Evolutionary conservation across 352 stramenopile species (phyloP).

Genomic region (Paralagenidium karlingii): DNA sequence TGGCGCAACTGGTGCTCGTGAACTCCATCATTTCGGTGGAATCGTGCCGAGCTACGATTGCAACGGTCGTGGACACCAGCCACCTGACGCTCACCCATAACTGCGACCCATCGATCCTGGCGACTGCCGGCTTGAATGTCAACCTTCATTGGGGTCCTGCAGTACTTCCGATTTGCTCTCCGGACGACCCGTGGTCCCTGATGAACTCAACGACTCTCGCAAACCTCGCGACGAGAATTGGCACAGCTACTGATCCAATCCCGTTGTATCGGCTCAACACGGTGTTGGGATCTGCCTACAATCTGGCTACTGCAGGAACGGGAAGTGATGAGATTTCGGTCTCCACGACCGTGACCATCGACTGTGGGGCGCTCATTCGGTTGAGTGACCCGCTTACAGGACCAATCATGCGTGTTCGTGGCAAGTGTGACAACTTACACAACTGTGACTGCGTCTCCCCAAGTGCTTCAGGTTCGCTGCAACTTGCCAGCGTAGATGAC

Average conservation of each 20-base stretch:
- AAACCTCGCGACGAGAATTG: constrained; percentile 14
- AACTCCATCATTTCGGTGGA: constrained; percentile 22
- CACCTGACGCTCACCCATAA: constrained; percentile 17
- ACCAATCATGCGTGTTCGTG: constrained; percentile 43
- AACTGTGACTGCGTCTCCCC: constrained; percentile 25
- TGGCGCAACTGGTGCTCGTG: constrained; percentile 15
- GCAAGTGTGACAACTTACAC: constrained; percentile 29
- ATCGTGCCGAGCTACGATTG: constrained; percentile 15
- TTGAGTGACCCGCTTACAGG: constrained; percentile 25
- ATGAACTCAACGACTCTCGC: constrained; percentile 16
- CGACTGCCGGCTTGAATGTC: constrained; percentile 10
- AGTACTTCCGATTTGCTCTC: constrained; percentile 43
- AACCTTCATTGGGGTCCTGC: constrained; percentile 53
- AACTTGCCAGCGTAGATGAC: constrained; percentile 32
- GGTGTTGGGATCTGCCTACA: constrained; percentile 19
- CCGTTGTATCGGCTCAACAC: constrained; percentile 48
- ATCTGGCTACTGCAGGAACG: constrained; percentile 13
- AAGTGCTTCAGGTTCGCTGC: constrained; percentile 12
- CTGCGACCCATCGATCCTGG: constrained; percentile 13
- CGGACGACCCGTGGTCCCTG: constrained; percentile 27
- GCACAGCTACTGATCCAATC: constrained; percentile 21
- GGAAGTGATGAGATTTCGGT: constrained; percentile 24
- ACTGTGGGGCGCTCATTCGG: constrained; percentile 55
- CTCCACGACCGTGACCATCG: constrained; percentile 16
- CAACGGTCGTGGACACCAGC: constrained; percentile 5